Evolutionary conservation across 2,329 filamentous ascomycete species (phyloP), one percentile per base, ranked within the genome.

Genomic region (Ascomycota sp.): DNA sequence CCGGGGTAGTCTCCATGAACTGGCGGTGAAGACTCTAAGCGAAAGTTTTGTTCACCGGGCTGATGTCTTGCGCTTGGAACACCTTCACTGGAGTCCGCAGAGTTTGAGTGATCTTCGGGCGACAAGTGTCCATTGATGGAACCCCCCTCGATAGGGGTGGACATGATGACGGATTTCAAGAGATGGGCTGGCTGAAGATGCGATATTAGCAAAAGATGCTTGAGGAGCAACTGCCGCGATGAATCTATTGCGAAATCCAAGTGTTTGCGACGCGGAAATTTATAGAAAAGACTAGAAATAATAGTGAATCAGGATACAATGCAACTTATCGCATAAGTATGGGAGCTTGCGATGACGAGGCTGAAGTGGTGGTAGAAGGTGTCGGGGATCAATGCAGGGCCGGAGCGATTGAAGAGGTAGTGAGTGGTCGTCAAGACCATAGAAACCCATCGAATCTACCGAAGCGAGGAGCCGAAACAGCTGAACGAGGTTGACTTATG

Each of bases 61-160:
- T 77, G 63, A 42, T 83, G 79, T 61, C 72, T 81, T 43, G 82
- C 79, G 53, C 38, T 43, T 33, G 31, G 39, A 29, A 35, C 39
- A 27, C 38, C 41, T 29, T 50, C 53, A 36, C 52, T 50, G 38
- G 54, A 48, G 29, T 52, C 43, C 35, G 48, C 44, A 32, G 52
- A 48, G 31, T 45, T 47, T 34, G 46, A 52, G 40, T 61, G 54
- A 41, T 61, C 57, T 38, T 60, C 53, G 41, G 68, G 63, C 47
- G 68, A 67, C 43, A 59, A 47, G 52, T 74, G 66, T 47, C 75
- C 76, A 55, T 82, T 79, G 45, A 65, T 61, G 46, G 70, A 61
- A 55, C 68, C 63, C 41, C 57, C 55, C 53, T 71, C 61, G 44
- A 64, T 60, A 47, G 69, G 64, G 55, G 63, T 63, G 57, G 68